Evolutionary conservation across 2,329 filamentous ascomycete species (phyloP), one percentile per base, ranked within the genome.

Genomic region (Davidsoniella eucalypti): DNA sequence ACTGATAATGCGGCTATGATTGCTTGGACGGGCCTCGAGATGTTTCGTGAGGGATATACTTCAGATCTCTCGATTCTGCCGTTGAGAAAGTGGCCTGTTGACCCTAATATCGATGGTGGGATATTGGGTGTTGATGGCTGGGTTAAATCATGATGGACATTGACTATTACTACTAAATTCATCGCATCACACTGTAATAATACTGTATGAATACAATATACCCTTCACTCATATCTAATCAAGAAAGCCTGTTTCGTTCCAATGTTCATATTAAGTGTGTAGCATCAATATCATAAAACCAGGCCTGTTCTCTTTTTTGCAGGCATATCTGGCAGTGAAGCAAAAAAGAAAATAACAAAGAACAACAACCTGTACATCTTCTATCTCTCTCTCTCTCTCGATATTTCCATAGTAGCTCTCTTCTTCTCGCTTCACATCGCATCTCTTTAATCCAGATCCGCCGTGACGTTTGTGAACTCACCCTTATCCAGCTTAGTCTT

Each of bases 1-100:
- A 95, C 87, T 0, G 92, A 98, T 60, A 96, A 98, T 64, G 92
- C 92, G 10, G 86, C 87, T 44, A 98, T 98, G 92, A 88, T 96
- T 61, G 90, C 83, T 1, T 96, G 92, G 90, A 72, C 88, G 1
- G 92, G 83, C 0, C 73, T 88, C 56, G 88, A 96, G 65, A 95
- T 98, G 88, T 95, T 76, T 60, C 74, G 84, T 63, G 77, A 75
- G 1, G 88, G 90, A 0, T 88, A 77, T 70, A 65, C 69, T 52
- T 81, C 78, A 7, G 72, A 75, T 17, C 59, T 88, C 51, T 70
- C 67, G 21, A 72, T 80, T 51, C 61, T 72, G 44, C 72, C 80
- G 2, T 60, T 83, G 43, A 70, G 73, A 44, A 84, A 79, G 61
- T 94, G 87, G 87, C 70, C 78, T 2, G 72, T 93, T 62, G 85